Base-by-base conservation (phyloP, 305 asterid species). In the Plantago coronopus region DNA sequence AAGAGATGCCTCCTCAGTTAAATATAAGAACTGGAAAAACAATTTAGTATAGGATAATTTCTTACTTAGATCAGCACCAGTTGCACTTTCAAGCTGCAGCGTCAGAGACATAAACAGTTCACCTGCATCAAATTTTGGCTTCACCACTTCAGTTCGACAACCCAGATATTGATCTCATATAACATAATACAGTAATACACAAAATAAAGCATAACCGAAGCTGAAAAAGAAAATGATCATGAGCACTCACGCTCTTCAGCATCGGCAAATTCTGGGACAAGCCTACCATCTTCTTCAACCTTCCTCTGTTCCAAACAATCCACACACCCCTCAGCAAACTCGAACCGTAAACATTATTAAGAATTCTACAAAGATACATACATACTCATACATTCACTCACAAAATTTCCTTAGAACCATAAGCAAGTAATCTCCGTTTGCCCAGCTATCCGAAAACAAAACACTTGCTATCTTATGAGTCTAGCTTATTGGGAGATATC, bases 251-350 rank as follows among this genome's bases (percentile, higher is more conserved):
- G 84, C 75, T 90, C 97, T 68, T 90, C 96, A 13, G 59, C 89
- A 65, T 90, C 95, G 7, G 88, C 94, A 69, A 90, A 90, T 72
- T 87, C 97, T 5, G 97, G 96, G 69, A 87, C 62, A 68, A 72
- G 83, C 79, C 59, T 79, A 48, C 97, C 96, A 64, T 83, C 88
- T 67, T 81, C 90, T 54, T 77, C 83, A 65, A 83, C 80, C 68
- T 73, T 87, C 74, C 69, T 85, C 97, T 87, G 89, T 66, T 48
- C 20, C 56, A 79, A 68, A 68, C 57, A 72, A 67, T 46, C 55
- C 34, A 34, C 29, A 57, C 59, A 56, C 61, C 48, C 22, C 37
- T 57, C 67, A 67, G 67, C 31, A 51, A 53, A 53, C 57, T 47
- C 58, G 9, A 23, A 51, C 4, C 0, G 34, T 21, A 3, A 50